Base-by-base conservation (phyloP, 2,329 filamentous ascomycete species). In the Coniella vitis region DNA sequence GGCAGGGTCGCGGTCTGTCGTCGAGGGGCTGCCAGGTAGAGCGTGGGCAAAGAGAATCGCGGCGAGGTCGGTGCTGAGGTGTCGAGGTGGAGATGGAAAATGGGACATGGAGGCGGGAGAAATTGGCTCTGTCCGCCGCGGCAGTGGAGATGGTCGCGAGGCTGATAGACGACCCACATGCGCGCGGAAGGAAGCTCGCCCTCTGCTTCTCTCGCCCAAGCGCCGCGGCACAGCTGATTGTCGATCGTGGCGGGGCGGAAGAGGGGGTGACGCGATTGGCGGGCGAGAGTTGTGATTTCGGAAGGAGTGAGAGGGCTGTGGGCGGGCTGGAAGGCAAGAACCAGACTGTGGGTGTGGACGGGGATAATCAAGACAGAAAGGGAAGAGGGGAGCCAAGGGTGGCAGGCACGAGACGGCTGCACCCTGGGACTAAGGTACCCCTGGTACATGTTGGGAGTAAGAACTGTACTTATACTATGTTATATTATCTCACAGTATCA, bases 331-430 rank as follows among this genome's bases (percentile, higher is more conserved):
- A 21, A 21, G 25, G 37, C 22, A 8, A n/a, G n/a, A 37, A 38
- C 4, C 13, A 13, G 14, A 37, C 45, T 38, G 40, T 40, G 40
- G 45, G 45, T 45, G 49, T 35, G 45, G 49, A 38, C 40, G 37
- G 37, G 31, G 14, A 36, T 21, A 41, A 46, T 48, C 48, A 48
- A 48, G 45, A 48, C 38, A 40, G 40, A 40, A 22, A 31, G 31
- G 34, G 31, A 41, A 38, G 22, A 45, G 49, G 43, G 38, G 49
- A 31, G 36, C 37, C 40, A 45, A 40, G 1, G 17, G 36, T 31
- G 37, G 21, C 22, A 29, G 25, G 25, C 25, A 29, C 25, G 25
- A 29, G 25, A 29, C 10, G 25, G 25, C n/a, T n/a, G n/a, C n/a
- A n/a, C n/a, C n/a, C n/a, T n/a, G n/a, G n/a, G n/a, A n/a, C n/a